Evolutionary conservation across 306 rosid species (phyloP).

Genomic region (Albizia julibrissin): DNA sequence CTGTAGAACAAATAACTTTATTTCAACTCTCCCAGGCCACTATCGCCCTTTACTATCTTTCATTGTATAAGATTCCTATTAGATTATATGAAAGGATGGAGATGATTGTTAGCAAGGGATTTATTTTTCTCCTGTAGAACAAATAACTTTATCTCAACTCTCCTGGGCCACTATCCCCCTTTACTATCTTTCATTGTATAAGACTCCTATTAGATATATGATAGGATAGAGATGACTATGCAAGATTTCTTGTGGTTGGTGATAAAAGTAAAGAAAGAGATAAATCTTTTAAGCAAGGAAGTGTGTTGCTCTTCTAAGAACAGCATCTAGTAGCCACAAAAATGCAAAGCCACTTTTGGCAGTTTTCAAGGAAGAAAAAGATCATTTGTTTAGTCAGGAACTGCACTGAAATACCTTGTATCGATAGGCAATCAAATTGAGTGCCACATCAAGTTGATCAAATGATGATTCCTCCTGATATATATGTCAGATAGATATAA

Average conservation of each 20-base stretch:
- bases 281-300: not conserved
- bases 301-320: not conserved
- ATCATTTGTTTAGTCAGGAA: not conserved
- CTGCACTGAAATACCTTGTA: conserved; percentile 62
- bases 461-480: not conserved
- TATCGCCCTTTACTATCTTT: not conserved
- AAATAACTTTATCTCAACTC: not conserved
- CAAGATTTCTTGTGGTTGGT: not conserved
- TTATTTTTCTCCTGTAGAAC: not conserved
- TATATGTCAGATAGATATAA: no score
- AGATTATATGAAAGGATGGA: not conserved
- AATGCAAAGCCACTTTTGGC: not conserved
- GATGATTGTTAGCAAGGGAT: not conserved
- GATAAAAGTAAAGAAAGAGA: not conserved
- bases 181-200: no score
- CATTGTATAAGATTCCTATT: not conserved
- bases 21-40: not conserved
- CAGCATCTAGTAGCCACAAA: not conserved
- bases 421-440: conserved; percentile 65
- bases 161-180: not conserved
- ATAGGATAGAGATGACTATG: not conserved
- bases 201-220: not conserved
- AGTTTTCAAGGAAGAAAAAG: not conserved
- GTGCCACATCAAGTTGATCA: conserved; percentile 54
- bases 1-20: not conserved